Evolutionary conservation across 441 rosid genomes (phyloP).

Genomic region (Metrosideros polymorpha): DNA sequence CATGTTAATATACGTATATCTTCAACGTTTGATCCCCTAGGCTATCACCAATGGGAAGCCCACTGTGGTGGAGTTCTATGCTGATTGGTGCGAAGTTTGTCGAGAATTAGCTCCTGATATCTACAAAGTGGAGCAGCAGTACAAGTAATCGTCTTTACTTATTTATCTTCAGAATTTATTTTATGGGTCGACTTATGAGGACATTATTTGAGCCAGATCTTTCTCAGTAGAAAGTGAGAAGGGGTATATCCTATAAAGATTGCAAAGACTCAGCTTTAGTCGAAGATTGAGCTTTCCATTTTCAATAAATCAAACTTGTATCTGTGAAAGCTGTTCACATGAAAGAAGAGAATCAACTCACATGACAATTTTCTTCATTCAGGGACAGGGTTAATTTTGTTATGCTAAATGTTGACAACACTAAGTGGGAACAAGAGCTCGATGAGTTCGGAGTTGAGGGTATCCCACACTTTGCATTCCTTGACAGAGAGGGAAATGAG

Average conservation of each 20-base stretch:
- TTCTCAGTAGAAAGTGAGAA: background rate
- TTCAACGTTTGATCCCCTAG: conserved; percentile 20
- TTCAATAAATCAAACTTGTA: background rate
- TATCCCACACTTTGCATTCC: conserved; percentile 84
- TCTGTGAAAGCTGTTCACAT: too few species aligned
- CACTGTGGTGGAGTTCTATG: conserved; percentile 90
- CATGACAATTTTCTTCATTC: background rate
- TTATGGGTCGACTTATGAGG: background rate
- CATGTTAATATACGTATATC: background rate
- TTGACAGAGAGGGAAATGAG: conserved; percentile 78
- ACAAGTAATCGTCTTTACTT: conserved; percentile 41
- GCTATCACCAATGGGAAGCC: conserved; percentile 92
- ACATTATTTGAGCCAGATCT: background rate
- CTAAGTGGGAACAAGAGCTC: conserved; percentile 94
- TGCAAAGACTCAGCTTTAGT: background rate
- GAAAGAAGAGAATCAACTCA: too few species aligned
- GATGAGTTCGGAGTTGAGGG: conserved; percentile 97
- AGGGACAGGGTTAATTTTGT: conserved; percentile 92
- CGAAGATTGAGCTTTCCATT: background rate
- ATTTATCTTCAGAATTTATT: background rate
- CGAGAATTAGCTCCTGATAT: conserved; percentile 94
- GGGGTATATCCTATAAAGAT: background rate
- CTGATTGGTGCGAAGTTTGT: conserved; percentile 98
- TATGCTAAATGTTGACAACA: conserved; percentile 92
- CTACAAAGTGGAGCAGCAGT: conserved; percentile 84